Base-by-base conservation (phyloP, 2,329 filamentous ascomycete genomes). In the Exserohilum turcica region DNA sequence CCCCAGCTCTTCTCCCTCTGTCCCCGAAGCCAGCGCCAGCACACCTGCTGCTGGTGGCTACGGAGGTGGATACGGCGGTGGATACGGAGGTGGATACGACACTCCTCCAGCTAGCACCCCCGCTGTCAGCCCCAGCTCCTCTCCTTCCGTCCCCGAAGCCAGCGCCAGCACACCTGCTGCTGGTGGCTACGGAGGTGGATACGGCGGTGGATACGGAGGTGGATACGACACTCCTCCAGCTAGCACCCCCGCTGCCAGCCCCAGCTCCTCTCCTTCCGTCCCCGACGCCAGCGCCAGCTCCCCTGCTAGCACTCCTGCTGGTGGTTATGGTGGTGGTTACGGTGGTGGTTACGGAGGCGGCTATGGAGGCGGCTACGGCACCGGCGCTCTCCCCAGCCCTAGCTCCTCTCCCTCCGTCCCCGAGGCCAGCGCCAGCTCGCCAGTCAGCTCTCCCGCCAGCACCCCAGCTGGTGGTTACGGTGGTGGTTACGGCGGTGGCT, bases 291-390 rank as follows among this genome's bases (percentile, higher is more conserved):
- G 21, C 9, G 28, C 50, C 32, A 48, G 36, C 33, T 39, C 43
- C 5, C 38, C 43, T 45, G 39, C 57, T 24, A 48, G 33, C 33
- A 43, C 57, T 18, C 31, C 40, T 18, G 45, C 47, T 7, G 51
- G 51, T 50, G 56, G 57, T 53, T 56, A 53, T 19, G 48, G 7
- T 39, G 46, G 27, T 24, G 46, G 46, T 13, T 39, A 40, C 45
- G 45, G 32, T 36, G n/a, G n/a, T n/a, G n/a, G n/a, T n/a, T n/a
- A n/a, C n/a, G n/a, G n/a, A n/a, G n/a, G n/a, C n/a, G n/a, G n/a
- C n/a, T 36, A 36, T 16, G 33, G 33, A 6, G 12, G 3, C n/a
- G 46, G 39, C 24, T 10, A 24, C 21, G 21, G 21, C 4, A 7
- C 21, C 7, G 21, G 33, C 10, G 43, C 49, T 28, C 3, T 6